Percentiles rank a stretch among this genome's conserved stretches.
Evolutionary conservation across 2,329 filamentous ascomycete genomes (phyloP).

Genomic region (Fusarium sp.): DNA sequence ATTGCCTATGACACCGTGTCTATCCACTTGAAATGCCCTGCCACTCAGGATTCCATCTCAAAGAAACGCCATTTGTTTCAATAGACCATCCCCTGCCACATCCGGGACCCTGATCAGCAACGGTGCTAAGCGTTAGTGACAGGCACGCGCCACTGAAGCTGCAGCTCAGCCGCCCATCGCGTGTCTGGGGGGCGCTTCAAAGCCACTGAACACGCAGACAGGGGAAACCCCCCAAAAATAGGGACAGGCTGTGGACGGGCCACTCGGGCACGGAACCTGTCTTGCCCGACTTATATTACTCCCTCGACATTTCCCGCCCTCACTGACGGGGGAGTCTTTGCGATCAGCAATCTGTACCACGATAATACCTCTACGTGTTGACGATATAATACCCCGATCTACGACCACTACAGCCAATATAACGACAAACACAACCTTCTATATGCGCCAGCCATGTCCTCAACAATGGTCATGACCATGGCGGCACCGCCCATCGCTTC

Average conservation of each 20-base stretch:
- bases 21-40: background rate
- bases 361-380: background rate
- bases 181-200: constrained; percentile 13
- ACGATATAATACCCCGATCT: background rate
- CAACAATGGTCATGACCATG: constrained; percentile 52
- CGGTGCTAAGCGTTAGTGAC: background rate
- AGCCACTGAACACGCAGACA: constrained; percentile 35
- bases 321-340: background rate
- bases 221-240: constrained; percentile 31
- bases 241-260: constrained; percentile 20
- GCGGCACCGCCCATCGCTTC: constrained; percentile 30
- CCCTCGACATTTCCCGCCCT: background rate
- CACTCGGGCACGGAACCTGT: constrained; percentile 14
- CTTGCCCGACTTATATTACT: constrained; percentile 6
- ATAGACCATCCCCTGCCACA: constrained; percentile 25
- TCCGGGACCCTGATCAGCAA: constrained; percentile 18
- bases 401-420: background rate
- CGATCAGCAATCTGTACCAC: background rate
- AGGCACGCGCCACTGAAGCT: constrained; percentile 33
- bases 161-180: constrained; percentile 36
- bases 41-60: background rate
- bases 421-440: background rate
- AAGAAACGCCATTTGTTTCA: constrained; percentile 35
- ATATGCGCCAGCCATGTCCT: constrained; percentile 34
- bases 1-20: background rate